Evolutionary conservation across 1,284 basidiomycete species (phyloP).

Genomic region (Boletus sp.): DNA sequence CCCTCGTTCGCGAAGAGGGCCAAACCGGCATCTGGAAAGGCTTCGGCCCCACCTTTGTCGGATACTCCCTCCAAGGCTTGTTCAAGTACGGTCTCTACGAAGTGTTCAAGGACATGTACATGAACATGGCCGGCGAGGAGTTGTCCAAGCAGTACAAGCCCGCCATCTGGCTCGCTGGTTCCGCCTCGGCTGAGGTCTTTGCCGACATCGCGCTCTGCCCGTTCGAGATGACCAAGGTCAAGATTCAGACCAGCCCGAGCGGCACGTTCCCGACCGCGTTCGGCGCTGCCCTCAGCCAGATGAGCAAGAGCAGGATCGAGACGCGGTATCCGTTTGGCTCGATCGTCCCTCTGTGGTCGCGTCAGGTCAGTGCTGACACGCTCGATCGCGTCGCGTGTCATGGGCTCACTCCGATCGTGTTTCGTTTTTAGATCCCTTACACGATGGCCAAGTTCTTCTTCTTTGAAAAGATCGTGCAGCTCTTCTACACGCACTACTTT

Average conservation of each 20-base stretch:
- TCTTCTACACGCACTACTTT: constrained; percentile 77
- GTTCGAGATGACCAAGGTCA: constrained; percentile 82
- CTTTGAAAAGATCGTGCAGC: constrained; percentile 73
- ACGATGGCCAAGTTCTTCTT: constrained; percentile 88
- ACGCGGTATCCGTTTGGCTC: constrained; percentile 81
- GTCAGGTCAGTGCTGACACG: constrained; percentile 49
- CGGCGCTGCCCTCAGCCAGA: constrained; percentile 63
- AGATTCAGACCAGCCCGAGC: constrained; percentile 70
- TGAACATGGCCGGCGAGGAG: constrained; percentile 84
- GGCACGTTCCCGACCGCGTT: constrained; percentile 75
- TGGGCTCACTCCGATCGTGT: background rate
- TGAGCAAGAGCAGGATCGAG: constrained; percentile 58
- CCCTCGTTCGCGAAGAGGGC: constrained; percentile 81
- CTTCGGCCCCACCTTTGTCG: constrained; percentile 86
- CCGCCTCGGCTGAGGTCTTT: constrained; percentile 92
- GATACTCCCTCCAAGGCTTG: constrained; percentile 94
- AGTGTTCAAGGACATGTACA: constrained; percentile 90
- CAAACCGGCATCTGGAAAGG: constrained; percentile 89
- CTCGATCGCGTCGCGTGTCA: background rate
- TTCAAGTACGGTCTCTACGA: constrained; percentile 98
- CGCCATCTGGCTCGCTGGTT: constrained; percentile 90
- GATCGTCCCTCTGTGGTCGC: constrained; percentile 77
- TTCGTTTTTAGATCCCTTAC: constrained; percentile 62
- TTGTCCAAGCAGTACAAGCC: constrained; percentile 83
- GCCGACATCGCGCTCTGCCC: constrained; percentile 88